Evolutionary conservation across 805 yeast genomes (phyloP), one percentile per base, ranked within the genome.

Genomic region (Clavispora vitiphila): DNA sequence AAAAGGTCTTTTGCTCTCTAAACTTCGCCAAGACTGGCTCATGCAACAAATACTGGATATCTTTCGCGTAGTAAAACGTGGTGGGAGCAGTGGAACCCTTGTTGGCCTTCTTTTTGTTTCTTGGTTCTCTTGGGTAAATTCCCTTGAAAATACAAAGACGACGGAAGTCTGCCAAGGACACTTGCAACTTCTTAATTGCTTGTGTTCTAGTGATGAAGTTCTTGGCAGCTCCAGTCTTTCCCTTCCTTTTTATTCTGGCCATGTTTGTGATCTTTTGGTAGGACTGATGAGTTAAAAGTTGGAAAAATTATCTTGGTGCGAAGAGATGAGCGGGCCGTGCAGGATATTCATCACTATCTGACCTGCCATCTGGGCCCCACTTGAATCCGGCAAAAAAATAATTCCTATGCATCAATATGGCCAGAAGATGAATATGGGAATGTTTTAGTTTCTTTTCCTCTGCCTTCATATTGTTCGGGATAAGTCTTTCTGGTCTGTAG

Each of bases 131-230:
- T 41, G 99, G 99, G 61, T 88, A 93, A 50, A 93, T 90, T 39
- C 99, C 99, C 65, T 93, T 93, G 76, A 93, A 88, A 62, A 93
- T 93, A 76, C 99, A 93, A 60, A 93, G 76, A 58, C 99, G 81
- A 69, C 96, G 81, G 78, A 93, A 93, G 68, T 93, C 99, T 10
- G 97, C 97, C 38, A 93, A 74, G 2, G 97, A 85, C 22, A 93
- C 84, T 67, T 93, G 99, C 48, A 93, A 72, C 61, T 83, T 88
- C 65, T 83, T 82, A 38, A 93, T 83, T 5, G 99, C 99, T 64
- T 88, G 96, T 1, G 96, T 83, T 67, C 99, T 79, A 35, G 97
- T 90, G 60, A 93, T 76, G 67, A 83, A 93, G 66, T 88, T 86
- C 69, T 83, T 86, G 48, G 96, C 96, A 55, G 86, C 87, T 65